Base-by-base conservation (phyloP, 805 yeast species). In the Huiozyma sinensis region DNA sequence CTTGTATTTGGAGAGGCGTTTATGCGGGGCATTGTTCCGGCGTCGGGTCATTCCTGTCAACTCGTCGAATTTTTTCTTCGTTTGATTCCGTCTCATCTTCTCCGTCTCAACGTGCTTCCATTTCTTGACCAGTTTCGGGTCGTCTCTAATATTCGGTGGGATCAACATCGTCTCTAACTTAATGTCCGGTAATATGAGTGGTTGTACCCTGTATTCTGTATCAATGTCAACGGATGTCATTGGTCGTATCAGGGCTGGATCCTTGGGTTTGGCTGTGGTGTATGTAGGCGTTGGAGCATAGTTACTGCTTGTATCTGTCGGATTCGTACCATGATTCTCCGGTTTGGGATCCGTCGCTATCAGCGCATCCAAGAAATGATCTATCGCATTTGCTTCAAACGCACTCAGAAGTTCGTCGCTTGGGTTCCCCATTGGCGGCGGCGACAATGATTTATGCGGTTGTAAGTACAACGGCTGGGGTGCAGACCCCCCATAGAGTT, bases 91-190 rank as follows among this genome's bases (percentile, higher is more conserved):
- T 44, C 65, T 48, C 33, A 56, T 43, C 43, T 58, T 58, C 42
- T 62, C 66, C 12, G 58, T 44, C 36, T 56, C 55, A 5, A 61
- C 64, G 47, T 61, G 66, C 40, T 54, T 58, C 66, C 66, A 61
- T 48, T 57, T 60, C 40, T 56, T 56, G 6, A 56, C 27, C 35
- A 43, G 43, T 6, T 44, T 47, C 6, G 51, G 43, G 47, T 59
- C 56, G 31, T 46, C 39, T 27, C 28, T 33, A 2, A 61, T 39
- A 13, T 51, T 50, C 4, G 31, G 12, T 1, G 66, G 66, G 7
- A 53, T 45, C 10, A 51, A 51, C 9, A 48, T 43, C 34, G 56
- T 56, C 1, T 49, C 47, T 13, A 60, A 45, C 6, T 49, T 47
- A 6, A 58, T 51, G 6, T 58, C 59, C 7, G 64, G 65, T 11